phyloP scores from a whole-genome alignment of 2,329 filamentous ascomycete species.

The Apiospora saccharicola region DNA sequence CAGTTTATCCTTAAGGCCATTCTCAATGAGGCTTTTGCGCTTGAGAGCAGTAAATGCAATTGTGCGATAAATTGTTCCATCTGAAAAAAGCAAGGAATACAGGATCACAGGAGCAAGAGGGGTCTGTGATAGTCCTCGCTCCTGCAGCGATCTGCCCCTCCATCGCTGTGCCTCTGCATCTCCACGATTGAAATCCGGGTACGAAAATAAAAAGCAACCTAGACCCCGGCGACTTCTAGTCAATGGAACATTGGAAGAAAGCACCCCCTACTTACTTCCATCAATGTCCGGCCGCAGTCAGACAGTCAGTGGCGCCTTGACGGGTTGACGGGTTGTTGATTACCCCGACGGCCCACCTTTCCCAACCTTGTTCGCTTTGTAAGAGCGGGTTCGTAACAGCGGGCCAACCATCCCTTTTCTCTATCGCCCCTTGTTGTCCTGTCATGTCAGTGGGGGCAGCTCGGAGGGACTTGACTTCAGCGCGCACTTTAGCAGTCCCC shows the following conservation, averaged over 20 bases:
- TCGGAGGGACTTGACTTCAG: not conserved
- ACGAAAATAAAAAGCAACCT: not conserved
- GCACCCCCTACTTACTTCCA: too few species aligned
- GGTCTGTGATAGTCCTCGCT: not conserved
- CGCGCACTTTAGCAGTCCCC: not conserved
- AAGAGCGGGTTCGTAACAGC: not conserved
- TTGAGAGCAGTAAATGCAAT: too few species aligned
- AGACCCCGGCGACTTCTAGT: not conserved
- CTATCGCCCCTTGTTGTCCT: not conserved
- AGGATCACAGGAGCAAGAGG: not conserved
- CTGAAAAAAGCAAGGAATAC: not conserved
- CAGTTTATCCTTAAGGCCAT: too few species aligned
- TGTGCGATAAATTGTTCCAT: too few species aligned
- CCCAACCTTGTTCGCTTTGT: not conserved
- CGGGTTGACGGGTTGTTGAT: slow-evolving; percentile 6
- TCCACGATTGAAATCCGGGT: not conserved
- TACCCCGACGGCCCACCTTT: not conserved
- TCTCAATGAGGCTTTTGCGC: too few species aligned
- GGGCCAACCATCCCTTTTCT: not conserved
- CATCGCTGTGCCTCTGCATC: not conserved
- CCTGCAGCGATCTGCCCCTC: not conserved
- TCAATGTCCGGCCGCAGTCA: not conserved
- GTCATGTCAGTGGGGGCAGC: not conserved
- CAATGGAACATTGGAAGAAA: not conserved
- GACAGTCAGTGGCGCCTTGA: not conserved